A percentile compares a stretch with the other conserved stretches of the same genome.
Evolutionary conservation across 768 basidiomycete species (phyloP).

Genomic region (Exidia glandulosa): DNA sequence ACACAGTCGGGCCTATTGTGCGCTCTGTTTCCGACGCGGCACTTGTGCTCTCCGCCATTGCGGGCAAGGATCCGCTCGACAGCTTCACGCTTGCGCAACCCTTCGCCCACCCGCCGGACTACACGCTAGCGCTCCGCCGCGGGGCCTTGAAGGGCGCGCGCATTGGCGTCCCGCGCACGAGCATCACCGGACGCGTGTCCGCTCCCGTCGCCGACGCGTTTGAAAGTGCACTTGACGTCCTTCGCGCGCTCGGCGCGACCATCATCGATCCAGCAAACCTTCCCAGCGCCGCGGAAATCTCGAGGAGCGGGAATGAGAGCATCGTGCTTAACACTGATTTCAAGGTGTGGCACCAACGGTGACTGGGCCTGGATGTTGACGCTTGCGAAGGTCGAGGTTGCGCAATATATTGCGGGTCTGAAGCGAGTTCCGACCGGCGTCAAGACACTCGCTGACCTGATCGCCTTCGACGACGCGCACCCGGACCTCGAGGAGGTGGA

Average conservation of each 20-base stretch:
- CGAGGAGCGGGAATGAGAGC: not conserved
- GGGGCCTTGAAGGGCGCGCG: conserved; percentile 38
- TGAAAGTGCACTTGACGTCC: conserved; percentile 25
- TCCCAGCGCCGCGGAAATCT: conserved; percentile 22
- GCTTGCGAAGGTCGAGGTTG: not conserved
- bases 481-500: conserved; percentile 32
- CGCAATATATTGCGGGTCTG: conserved; percentile 13
- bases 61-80: conserved; percentile 32
- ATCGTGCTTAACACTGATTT: not conserved
- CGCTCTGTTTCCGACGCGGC: conserved; percentile 29
- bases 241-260: conserved; percentile 31
- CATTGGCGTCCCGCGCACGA: conserved; percentile 35
- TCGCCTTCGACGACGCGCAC: conserved; percentile 44
- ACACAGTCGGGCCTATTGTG: conserved; percentile 23
- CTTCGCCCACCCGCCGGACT: conserved; percentile 36
- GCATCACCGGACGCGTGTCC: conserved; percentile 15
- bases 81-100: conserved; percentile 35
- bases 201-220: conserved; percentile 23
- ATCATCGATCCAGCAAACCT: conserved; percentile 55
- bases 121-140: conserved; percentile 36
- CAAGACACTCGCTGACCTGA: conserved; percentile 43
- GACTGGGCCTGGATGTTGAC: not conserved
- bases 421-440: conserved; percentile 46
- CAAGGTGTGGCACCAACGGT: not conserved
- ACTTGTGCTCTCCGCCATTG: conserved; percentile 26